Conservation (phyloP, 108 stramenopile genomes). For the Craspedostauros australis region DNA sequence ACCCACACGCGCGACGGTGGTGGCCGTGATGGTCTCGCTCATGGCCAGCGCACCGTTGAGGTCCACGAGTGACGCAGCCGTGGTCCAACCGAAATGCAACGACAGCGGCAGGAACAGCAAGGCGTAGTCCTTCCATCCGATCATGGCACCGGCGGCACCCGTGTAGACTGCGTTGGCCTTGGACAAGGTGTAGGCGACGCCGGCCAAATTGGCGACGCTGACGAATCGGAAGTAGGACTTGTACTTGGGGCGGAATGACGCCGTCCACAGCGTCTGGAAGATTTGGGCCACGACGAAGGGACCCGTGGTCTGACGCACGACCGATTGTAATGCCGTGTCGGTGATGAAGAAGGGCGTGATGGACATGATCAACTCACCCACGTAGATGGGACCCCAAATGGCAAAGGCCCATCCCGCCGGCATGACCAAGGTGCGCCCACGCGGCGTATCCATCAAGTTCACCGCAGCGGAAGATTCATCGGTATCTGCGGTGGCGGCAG, state of each 20-base stretch:
- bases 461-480: no score
- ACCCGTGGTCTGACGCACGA: slow-evolving; percentile 34
- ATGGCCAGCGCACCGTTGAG: slow-evolving; percentile 53
- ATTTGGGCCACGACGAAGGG: slow-evolving; percentile 54
- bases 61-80: slow-evolving; percentile 69
- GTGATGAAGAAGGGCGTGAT: slow-evolving; percentile 23
- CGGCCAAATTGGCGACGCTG: slow-evolving; percentile 39
- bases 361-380: slow-evolving; percentile 54
- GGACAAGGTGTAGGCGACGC: slow-evolving; percentile 53
- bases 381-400: slow-evolving; percentile 75
- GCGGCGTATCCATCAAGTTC: no score
- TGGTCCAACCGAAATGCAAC: slow-evolving; percentile 71
- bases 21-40: slow-evolving; percentile 1
- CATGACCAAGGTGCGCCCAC: slow-evolving; percentile 44
- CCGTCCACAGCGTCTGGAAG: slow-evolving; percentile 64
- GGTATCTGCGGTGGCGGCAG: no score
- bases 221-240: slow-evolving; percentile 39
- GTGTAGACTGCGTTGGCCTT: slow-evolving; percentile 28
- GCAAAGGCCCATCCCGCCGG: slow-evolving; percentile 73
- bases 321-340: not conserved
- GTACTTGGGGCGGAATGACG: slow-evolving; percentile 57
- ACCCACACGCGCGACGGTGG: slow-evolving; percentile 34
- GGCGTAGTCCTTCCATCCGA: not conserved
- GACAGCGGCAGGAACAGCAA: slow-evolving; percentile 44
- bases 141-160: slow-evolving; percentile 11